Percentiles rank a stretch among this genome's conserved stretches.
Conservation (phyloP, 2,329 filamentous ascomycete genomes). For the Pseudogymnoascus sp. region DNA sequence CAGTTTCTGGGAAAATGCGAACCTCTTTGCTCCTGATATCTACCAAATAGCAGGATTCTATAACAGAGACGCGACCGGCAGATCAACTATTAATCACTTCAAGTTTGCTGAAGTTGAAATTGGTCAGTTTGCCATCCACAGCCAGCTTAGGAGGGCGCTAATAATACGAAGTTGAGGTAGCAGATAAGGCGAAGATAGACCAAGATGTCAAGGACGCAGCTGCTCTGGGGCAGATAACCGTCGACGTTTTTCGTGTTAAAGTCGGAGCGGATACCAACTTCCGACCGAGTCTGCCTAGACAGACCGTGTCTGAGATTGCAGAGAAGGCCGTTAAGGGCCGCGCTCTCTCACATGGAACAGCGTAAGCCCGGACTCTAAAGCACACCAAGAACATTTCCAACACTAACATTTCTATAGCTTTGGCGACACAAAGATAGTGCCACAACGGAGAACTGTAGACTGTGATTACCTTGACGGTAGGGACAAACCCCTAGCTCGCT, state of each 20-base stretch:
- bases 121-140: neutral
- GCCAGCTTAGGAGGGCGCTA: neutral
- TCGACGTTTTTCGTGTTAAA: neutral
- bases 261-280: neutral
- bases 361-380: neutral
- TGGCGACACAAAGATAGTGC: neutral
- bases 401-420: neutral
- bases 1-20: neutral
- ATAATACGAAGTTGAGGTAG: neutral
- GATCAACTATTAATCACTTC: neutral
- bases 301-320: neutral
- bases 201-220: neutral
- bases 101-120: neutral
- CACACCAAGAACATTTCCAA: neutral
- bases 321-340: neutral
- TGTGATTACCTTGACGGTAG: slow-evolving; percentile 17
- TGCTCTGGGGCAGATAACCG: slow-evolving; percentile 11
- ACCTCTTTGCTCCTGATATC: too few relatives aligned
- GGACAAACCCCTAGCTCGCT: slow-evolving; percentile 14
- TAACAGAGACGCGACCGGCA: neutral
- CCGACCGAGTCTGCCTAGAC: neutral
- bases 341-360: neutral
- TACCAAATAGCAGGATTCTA: neutral
- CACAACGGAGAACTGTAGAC: neutral
- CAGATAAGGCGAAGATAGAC: neutral